Percentiles rank a stretch among this genome's conserved stretches.
Conservation (phyloP, 805 yeast genomes). For the Suhomyces tanzawaensis region DNA sequence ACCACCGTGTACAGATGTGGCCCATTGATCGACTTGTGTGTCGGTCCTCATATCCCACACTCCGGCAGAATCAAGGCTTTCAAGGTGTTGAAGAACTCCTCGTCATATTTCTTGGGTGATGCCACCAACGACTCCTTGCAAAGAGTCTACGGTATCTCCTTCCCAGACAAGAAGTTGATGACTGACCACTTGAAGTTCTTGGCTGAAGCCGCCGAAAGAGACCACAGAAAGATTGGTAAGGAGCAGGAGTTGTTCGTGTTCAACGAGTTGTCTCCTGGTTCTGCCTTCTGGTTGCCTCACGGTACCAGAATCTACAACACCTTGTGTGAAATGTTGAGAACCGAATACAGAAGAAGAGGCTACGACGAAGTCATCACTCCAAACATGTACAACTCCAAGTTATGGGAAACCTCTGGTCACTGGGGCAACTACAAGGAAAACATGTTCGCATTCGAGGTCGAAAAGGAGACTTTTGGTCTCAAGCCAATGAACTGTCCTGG, state of each 20-base stretch:
- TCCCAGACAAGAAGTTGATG: slow-evolving; percentile 97
- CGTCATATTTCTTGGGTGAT: slow-evolving; percentile 95
- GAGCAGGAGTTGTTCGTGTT: slow-evolving; percentile 95
- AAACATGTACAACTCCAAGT: slow-evolving; percentile 94
- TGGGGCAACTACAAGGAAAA: slow-evolving; percentile 98
- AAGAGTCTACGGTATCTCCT: slow-evolving; percentile 95
- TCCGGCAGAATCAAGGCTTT: slow-evolving; percentile 95
- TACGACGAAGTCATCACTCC: slow-evolving; percentile 99
- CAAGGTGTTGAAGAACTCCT: slow-evolving; percentile 91
- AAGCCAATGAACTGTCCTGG: slow-evolving; percentile 95
- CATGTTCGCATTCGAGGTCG: slow-evolving; percentile 96
- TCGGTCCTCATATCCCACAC: slow-evolving; percentile 97
- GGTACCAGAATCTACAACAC: slow-evolving; percentile 97
- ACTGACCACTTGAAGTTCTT: slow-evolving; percentile 91
- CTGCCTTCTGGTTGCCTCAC: slow-evolving; percentile 98
- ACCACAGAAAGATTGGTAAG: slow-evolving; percentile 92
- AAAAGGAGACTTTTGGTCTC: slow-evolving; percentile 90
- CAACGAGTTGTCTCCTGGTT: slow-evolving; percentile 97
- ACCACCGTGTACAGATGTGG: slow-evolving; percentile 98
- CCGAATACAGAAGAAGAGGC: slow-evolving; percentile 88
- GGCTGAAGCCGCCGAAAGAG: slow-evolving; percentile 94
- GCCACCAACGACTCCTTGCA: slow-evolving; percentile 90
- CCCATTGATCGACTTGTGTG: slow-evolving; percentile 92
- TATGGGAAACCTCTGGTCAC: slow-evolving; percentile 99
- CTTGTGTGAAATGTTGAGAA: slow-evolving; percentile 72